Conservation (phyloP, 2,329 filamentous ascomycete species). For the Dichotomopilus funicola region DNA sequence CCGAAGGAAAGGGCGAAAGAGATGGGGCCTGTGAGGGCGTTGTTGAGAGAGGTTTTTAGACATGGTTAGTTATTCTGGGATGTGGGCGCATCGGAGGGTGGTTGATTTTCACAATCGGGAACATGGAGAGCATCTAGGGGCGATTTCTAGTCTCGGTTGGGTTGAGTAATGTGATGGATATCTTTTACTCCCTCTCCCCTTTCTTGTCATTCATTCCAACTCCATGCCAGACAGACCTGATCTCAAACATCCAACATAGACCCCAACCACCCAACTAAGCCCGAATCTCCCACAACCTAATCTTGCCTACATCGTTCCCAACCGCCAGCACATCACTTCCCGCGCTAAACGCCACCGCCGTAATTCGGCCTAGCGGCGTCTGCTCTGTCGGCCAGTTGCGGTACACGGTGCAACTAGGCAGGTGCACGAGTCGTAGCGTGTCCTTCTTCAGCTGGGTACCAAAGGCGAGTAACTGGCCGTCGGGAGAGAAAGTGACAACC, state of each 20-base stretch:
- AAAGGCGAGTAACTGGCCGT: slow-evolving; percentile 85
- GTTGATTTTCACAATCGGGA: too few species aligned
- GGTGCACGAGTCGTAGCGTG: slow-evolving; percentile 77
- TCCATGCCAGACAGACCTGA: too few species aligned
- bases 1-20: slow-evolving; percentile 39
- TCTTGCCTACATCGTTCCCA: slow-evolving; percentile 81
- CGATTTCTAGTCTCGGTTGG: too few species aligned
- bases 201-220: not conserved
- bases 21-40: slow-evolving; percentile 33
- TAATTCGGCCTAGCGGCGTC: slow-evolving; percentile 81
- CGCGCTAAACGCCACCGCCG: slow-evolving; percentile 61
- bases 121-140: too few species aligned
- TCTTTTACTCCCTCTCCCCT: not conserved
- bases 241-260: not conserved
- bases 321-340: slow-evolving; percentile 69
- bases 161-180: too few species aligned
- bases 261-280: slow-evolving; percentile 32
- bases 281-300: slow-evolving; percentile 84
- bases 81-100: too few species aligned
- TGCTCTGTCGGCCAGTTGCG: slow-evolving; percentile 92
- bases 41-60: slow-evolving; percentile 32
- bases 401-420: slow-evolving; percentile 90
- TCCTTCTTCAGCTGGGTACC: slow-evolving; percentile 83
- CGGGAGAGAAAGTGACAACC: slow-evolving; percentile 71
- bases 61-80: too few species aligned